phyloP scores from a whole-genome alignment of 2,329 filamentous ascomycete species.

The Aspergillus proliferans region DNA sequence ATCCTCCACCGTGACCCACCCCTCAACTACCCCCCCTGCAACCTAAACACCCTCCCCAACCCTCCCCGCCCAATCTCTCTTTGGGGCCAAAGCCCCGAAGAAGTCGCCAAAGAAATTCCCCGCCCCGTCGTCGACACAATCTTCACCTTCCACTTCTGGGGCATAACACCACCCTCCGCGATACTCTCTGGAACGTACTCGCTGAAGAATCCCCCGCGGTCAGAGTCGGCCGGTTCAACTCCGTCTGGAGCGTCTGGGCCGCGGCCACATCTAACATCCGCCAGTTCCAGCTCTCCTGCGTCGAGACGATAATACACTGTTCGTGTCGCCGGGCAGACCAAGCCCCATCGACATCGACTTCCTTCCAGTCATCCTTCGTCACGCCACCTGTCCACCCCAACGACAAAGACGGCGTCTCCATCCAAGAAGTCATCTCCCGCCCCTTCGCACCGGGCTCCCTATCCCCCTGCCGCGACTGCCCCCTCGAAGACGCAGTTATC shows the following conservation, averaged over 20 bases:
- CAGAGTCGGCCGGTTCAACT: conserved; percentile 5
- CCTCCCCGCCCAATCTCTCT: background rate
- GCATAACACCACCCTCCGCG: conserved; percentile 15
- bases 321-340: background rate
- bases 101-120: background rate
- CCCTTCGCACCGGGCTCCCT: conserved; percentile 6
- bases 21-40: conserved; percentile 3
- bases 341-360: background rate
- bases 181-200: conserved; percentile 14
- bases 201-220: conserved; percentile 3
- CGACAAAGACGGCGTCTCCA: conserved; percentile 12
- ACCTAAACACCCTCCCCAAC: conserved; percentile 5
- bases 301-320: conserved; percentile 7
- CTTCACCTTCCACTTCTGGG: conserved; percentile 20
- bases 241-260: conserved; percentile 19
- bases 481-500: background rate
- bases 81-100: background rate
- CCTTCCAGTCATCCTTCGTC: conserved; percentile 5
- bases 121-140: conserved; percentile 1
- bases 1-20: background rate
- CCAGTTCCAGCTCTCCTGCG: conserved; percentile 21
- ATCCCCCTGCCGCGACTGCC: conserved; percentile 6
- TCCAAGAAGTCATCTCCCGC: conserved; percentile 16
- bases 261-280: conserved; percentile 17
- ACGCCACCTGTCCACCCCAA: conserved; percentile 4